These are phyloP conservation scores for Colletotrichum sp. DNA, from an alignment of 2,329 filamentous ascomycete species.

Conservation along the genomic window DNA sequence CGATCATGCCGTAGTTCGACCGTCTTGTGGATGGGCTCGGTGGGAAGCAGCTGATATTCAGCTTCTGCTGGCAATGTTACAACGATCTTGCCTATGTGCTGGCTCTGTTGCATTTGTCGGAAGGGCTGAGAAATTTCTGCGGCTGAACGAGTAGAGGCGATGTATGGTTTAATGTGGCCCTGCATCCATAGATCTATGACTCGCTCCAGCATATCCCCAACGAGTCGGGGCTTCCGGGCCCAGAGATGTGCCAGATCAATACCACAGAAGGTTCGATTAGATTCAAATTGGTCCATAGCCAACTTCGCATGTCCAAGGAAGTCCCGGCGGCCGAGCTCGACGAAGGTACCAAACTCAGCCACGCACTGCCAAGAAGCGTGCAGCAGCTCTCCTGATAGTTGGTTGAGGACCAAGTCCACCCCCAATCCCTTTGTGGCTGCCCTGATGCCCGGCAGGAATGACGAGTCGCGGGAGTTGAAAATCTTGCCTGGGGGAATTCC, in stretches of 20 bases:
- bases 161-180: not conserved
- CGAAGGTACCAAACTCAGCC: conserved; percentile 46
- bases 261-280: conserved; percentile 36
- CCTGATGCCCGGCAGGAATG: not conserved
- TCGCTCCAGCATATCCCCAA: not conserved
- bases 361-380: conserved; percentile 49
- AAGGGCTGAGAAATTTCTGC: conserved; percentile 42
- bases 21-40: not conserved
- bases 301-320: conserved; percentile 44
- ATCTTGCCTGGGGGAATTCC: not conserved
- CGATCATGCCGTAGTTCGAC: conserved; percentile 7
- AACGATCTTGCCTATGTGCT: conserved; percentile 51
- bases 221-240: not conserved
- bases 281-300: conserved; percentile 49
- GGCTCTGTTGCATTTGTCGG: conserved; percentile 46
- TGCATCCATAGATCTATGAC: not conserved
- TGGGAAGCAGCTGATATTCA: not conserved
- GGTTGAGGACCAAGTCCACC: conserved; percentile 45
- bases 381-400: conserved; percentile 45
- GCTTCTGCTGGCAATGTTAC: conserved; percentile 25
- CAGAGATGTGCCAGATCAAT: conserved; percentile 32
- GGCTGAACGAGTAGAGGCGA: conserved; percentile 23
- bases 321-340: conserved; percentile 52
- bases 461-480: not conserved
- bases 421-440: conserved; percentile 13